Evolutionary conservation across 2,329 filamentous ascomycete genomes (phyloP).

Genomic region (Scedosporium boydii): DNA sequence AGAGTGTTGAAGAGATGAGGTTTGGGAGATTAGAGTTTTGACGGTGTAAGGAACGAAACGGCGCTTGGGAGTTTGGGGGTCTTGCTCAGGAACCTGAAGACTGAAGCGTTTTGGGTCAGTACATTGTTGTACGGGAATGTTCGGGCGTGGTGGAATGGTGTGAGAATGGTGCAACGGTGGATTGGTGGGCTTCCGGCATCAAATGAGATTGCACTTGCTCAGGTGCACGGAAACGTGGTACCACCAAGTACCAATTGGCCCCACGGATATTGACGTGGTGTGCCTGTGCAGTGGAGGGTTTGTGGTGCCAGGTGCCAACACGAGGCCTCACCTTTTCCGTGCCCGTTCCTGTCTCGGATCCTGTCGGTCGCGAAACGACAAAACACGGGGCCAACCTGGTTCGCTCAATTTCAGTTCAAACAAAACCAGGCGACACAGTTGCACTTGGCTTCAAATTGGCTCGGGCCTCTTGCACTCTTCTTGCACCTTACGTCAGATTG

Average conservation of each 20-base stretch:
- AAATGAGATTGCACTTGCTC: not conserved
- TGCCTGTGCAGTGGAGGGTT: not conserved
- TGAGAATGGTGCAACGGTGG: not conserved
- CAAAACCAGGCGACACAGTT: not conserved
- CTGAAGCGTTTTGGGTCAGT: not conserved
- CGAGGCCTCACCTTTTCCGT: not conserved
- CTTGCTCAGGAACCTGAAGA: not conserved
- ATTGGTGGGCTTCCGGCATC: not conserved
- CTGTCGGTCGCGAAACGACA: constrained; percentile 1
- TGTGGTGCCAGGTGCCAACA: not conserved
- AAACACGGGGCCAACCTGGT: constrained; percentile 3
- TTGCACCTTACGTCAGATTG: not conserved
- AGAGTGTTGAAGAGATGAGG: not conserved
- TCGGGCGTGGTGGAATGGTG: not conserved
- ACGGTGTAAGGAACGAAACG: not conserved
- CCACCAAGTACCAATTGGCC: not conserved
- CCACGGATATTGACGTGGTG: not conserved
- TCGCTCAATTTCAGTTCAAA: not conserved
- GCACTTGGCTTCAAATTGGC: not conserved
- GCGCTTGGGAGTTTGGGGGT: not conserved
- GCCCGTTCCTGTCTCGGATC: constrained; percentile 6
- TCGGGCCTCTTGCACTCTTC: not conserved
- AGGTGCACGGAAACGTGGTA: not conserved
- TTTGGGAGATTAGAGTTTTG: constrained; percentile 5
- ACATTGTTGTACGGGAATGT: not conserved